Base-by-base conservation (phyloP, 352 stramenopile species). In the Blastocystis sp. region DNA sequence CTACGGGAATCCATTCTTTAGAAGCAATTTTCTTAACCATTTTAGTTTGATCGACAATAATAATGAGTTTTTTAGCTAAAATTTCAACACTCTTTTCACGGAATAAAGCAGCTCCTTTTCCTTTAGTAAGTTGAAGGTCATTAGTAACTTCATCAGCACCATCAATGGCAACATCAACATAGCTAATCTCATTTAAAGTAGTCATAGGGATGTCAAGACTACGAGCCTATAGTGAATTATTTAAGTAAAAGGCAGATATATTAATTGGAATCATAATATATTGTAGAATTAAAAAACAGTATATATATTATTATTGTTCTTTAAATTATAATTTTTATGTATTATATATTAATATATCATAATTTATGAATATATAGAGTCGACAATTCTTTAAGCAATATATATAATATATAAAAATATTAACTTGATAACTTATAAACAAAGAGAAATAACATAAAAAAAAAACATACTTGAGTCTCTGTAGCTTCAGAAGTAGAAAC, bases 91-190 rank as follows among this genome's bases (percentile, higher is more conserved):
- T 55, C 45, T 55, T 55, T 19, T 55, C 45, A 16, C 45, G 45
- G 9, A 55, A 37, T 0, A 55, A 34, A 3, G 45, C 45, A 42
- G 9, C 45, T 16, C 45, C 45, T 19, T 31, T 55, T 7, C 45
- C 45, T 24, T 55, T 55, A 5, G 21, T 41, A 31, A 55, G 1
- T 34, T 55, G 45, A 3, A 55, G 45, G 25, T 55, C 30, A 11
- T 10, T 6, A 30, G 67, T 49, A 7, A 67, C 64, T 21, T 58
- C 62, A 55, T 69, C 64, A 5, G 64, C 64, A 4, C 64, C 64
- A 39, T 69, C 64, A 18, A 69, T 69, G 5, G 64, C 45, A 5
- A 69, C 32, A 30, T 69, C 64, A 27, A 69, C 37, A 27, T 34
- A 34, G n/a, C 32, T 30, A 5, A 16, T 7, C 24, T 67, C 36